phyloP scores from a whole-genome alignment of 305 asterid species.

The Fraxinus dipetala region DNA sequence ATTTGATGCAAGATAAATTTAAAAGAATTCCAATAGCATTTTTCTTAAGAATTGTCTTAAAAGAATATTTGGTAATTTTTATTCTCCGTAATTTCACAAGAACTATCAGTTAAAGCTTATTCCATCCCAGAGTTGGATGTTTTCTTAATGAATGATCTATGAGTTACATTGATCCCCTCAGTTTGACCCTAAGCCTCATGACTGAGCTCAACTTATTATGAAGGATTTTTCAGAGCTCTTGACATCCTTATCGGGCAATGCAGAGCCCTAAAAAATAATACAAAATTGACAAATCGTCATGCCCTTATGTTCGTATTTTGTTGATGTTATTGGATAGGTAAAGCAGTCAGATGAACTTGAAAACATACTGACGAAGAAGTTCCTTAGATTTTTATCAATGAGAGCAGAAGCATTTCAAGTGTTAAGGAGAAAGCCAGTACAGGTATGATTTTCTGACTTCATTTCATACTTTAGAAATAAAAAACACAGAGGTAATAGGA shows the following conservation, averaged over 20 bases:
- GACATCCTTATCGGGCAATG: not conserved
- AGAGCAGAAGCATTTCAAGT: conserved; percentile 99
- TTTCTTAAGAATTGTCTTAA: not conserved
- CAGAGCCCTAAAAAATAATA: not conserved
- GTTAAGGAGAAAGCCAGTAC: conserved; percentile 94
- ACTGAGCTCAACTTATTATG: not conserved
- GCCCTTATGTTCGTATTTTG: conserved; percentile 10
- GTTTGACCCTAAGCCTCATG: not conserved
- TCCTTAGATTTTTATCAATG: conserved; percentile 92
- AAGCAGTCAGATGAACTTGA: conserved; percentile 97
- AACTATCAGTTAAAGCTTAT: not conserved
- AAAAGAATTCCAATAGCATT: not conserved
- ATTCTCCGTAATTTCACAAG: not conserved
- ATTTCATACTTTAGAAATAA: not conserved
- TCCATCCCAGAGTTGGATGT: not conserved
- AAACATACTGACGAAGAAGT: conserved; percentile 92
- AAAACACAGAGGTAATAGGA: not conserved
- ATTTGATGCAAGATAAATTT: not conserved
- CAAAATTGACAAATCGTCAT: conserved; percentile 11
- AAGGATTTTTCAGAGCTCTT: not conserved
- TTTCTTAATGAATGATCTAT: not conserved
- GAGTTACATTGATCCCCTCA: conserved; percentile 3
- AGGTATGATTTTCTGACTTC: conserved; percentile 38
- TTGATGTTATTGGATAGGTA: conserved; percentile 48
- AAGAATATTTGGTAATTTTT: not conserved